Percentiles rank a stretch among this genome's conserved stretches.
These are phyloP conservation scores for Rosa rugosa DNA, from an alignment of 306 rosid species.

Conservation along the genomic window DNA sequence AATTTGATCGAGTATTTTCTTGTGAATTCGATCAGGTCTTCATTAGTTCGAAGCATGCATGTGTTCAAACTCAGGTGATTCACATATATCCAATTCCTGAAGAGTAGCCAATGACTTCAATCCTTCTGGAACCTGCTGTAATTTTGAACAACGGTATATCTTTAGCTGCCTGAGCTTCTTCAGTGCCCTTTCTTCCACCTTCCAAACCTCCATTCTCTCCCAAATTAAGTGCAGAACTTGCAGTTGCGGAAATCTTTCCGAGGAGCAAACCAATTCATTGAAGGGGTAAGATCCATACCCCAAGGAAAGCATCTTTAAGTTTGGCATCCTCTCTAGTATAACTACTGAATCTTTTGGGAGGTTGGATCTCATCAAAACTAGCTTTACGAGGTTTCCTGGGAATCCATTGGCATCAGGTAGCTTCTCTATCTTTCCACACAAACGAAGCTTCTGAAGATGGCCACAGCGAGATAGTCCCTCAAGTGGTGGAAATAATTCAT, in stretches of 20 bases:
- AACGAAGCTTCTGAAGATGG: conserved; percentile 3
- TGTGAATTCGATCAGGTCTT: background rate
- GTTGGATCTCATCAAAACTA: background rate
- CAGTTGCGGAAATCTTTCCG: background rate
- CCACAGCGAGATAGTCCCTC: background rate
- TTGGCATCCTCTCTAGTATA: background rate
- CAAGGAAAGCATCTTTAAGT: conserved; percentile 10
- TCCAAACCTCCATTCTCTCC: background rate
- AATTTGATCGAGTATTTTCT: background rate
- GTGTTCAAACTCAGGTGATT: background rate
- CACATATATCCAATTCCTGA: background rate
- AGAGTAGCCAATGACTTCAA: background rate
- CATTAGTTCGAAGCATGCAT: background rate
- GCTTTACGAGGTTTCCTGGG: background rate
- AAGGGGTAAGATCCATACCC: background rate
- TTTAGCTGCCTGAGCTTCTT: background rate
- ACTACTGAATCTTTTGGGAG: background rate
- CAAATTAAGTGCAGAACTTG: background rate
- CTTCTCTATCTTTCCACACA: background rate
- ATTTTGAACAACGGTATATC: background rate
- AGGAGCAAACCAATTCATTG: background rate
- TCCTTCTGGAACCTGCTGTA: background rate
- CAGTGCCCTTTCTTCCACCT: background rate
- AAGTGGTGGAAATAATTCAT: background rate
- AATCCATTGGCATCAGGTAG: conserved; percentile 11